phyloP scores from a whole-genome alignment of 352 stramenopile species.

The Phytopythium mirpurense region DNA sequence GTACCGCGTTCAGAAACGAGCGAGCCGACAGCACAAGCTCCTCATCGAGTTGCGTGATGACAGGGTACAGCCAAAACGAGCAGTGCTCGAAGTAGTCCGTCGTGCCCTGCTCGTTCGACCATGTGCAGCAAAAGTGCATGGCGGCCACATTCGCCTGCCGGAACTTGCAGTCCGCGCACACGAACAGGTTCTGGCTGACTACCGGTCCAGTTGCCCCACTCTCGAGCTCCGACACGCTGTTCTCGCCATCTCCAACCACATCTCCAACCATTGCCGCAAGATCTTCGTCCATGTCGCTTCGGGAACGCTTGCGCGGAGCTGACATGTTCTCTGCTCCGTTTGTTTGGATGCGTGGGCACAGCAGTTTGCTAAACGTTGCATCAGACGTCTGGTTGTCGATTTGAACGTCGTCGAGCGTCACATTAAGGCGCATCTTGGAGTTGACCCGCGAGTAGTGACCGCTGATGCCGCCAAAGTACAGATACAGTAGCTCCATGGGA shows the following conservation, averaged over 20 bases:
- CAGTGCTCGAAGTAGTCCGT: slow-evolving; percentile 90
- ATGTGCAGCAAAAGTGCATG: slow-evolving; percentile 87
- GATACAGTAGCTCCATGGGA: slow-evolving; percentile 83
- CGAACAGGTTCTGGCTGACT: slow-evolving; percentile 67
- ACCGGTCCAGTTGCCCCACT: slow-evolving; percentile 34
- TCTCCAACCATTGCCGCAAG: slow-evolving; percentile 29
- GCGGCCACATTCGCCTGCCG: slow-evolving; percentile 68
- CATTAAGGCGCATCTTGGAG: slow-evolving; percentile 79
- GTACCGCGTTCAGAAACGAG: slow-evolving; percentile 71
- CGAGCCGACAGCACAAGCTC: slow-evolving; percentile 70
- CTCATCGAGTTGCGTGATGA: slow-evolving; percentile 85
- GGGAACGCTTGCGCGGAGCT: slow-evolving; percentile 27
- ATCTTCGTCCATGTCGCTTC: slow-evolving; percentile 46
- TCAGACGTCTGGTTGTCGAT: slow-evolving; percentile 85
- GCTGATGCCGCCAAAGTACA: slow-evolving; percentile 80
- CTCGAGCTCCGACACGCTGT: slow-evolving; percentile 19
- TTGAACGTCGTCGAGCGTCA: slow-evolving; percentile 84
- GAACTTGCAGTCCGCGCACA: slow-evolving; percentile 81
- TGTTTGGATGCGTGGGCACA: slow-evolving; percentile 66
- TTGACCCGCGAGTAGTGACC: slow-evolving; percentile 71
- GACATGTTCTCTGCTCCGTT: slow-evolving; percentile 9
- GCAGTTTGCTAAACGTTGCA: slow-evolving; percentile 77
- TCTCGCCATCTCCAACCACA: slow-evolving; percentile 14
- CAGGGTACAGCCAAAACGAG: slow-evolving; percentile 81
- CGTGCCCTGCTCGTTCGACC: slow-evolving; percentile 85